Conservation (phyloP, 805 yeast species). For the Yamadazyma phyllophila region DNA sequence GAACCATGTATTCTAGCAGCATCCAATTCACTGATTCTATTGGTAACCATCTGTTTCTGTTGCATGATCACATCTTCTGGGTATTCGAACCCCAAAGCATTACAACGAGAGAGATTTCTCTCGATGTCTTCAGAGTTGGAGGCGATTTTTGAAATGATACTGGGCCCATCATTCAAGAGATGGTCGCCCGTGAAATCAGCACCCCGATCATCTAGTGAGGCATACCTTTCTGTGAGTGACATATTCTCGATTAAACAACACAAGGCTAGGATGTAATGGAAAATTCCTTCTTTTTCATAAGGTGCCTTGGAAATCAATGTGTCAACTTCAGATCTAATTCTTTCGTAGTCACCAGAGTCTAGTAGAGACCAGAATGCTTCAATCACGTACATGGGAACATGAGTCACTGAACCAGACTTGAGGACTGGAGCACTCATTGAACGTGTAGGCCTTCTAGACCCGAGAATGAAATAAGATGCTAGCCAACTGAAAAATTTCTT, state of each 20-base stretch:
- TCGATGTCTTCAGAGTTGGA: slow-evolving; percentile 13
- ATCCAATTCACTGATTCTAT: slow-evolving; percentile 7
- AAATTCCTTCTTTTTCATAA: slow-evolving; percentile 38
- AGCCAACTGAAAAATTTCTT: slow-evolving; percentile 38
- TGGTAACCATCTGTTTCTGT: slow-evolving; percentile 11
- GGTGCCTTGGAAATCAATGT: slow-evolving; percentile 44
- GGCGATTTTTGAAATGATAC: slow-evolving; percentile 10
- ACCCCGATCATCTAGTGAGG: not conserved
- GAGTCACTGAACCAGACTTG: slow-evolving; percentile 38
- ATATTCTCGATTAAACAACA: slow-evolving; percentile 26
- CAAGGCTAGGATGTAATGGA: slow-evolving; percentile 34
- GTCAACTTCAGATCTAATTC: slow-evolving; percentile 32
- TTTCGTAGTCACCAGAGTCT: slow-evolving; percentile 30
- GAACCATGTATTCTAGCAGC: not conserved
- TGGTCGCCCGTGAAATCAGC: slow-evolving; percentile 8
- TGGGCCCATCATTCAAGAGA: slow-evolving; percentile 4
- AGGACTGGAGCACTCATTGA: slow-evolving; percentile 33
- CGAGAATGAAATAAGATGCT: slow-evolving; percentile 23
- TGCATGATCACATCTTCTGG: slow-evolving; percentile 21
- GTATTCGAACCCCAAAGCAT: slow-evolving; percentile 21
- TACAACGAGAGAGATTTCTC: slow-evolving; percentile 21
- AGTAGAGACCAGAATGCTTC: slow-evolving; percentile 44
- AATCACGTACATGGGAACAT: slow-evolving; percentile 41
- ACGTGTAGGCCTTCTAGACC: slow-evolving; percentile 9
- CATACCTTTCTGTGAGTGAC: slow-evolving; percentile 17